Percentiles rank a stretch among this genome's conserved stretches.
Conservation (phyloP, 2,329 filamentous ascomycete genomes). For the Xylariales sp. region DNA sequence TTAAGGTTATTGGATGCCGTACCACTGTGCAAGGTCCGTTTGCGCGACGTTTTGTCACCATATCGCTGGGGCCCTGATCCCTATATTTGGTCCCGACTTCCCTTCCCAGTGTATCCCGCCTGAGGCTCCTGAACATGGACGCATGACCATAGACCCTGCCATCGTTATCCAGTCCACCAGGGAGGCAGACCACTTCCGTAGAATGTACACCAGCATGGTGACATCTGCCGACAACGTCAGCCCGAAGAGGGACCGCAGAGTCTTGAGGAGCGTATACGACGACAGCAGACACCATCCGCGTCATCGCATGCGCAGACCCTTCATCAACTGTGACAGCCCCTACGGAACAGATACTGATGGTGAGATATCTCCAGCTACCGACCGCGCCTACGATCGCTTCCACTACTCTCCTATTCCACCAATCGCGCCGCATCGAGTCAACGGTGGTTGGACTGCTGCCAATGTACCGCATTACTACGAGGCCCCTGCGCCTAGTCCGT, state of each 20-base stretch:
- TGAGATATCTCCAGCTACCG: constrained; percentile 26
- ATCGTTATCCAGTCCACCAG: constrained; percentile 49
- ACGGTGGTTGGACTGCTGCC: constrained; percentile 24
- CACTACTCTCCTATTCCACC: constrained; percentile 18
- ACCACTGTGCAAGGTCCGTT: constrained; percentile 75
- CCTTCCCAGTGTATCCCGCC: constrained; percentile 64
- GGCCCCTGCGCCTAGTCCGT: constrained; percentile 30
- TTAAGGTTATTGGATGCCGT: constrained; percentile 95
- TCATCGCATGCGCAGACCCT: constrained; percentile 26
- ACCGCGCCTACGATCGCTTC: constrained; percentile 18
- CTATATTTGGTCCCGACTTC: constrained; percentile 83
- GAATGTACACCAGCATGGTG: constrained; percentile 24
- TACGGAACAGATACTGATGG: constrained; percentile 38
- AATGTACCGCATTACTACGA: constrained; percentile 20
- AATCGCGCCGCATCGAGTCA: constrained; percentile 11
- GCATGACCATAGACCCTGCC: constrained; percentile 59
- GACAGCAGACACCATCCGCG: constrained; percentile 16
- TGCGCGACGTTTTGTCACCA: constrained; percentile 84
- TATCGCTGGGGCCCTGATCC: constrained; percentile 81
- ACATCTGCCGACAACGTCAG: constrained; percentile 15
- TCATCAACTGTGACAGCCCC: constrained; percentile 27
- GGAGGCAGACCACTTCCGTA: constrained; percentile 42
- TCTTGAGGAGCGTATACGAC: constrained; percentile 22
- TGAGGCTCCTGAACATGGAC: constrained; percentile 57
- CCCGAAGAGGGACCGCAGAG: constrained; percentile 22